phyloP scores from a whole-genome alignment of 2,329 filamentous ascomycete species.

The Pseudogymnoascus sp. region DNA sequence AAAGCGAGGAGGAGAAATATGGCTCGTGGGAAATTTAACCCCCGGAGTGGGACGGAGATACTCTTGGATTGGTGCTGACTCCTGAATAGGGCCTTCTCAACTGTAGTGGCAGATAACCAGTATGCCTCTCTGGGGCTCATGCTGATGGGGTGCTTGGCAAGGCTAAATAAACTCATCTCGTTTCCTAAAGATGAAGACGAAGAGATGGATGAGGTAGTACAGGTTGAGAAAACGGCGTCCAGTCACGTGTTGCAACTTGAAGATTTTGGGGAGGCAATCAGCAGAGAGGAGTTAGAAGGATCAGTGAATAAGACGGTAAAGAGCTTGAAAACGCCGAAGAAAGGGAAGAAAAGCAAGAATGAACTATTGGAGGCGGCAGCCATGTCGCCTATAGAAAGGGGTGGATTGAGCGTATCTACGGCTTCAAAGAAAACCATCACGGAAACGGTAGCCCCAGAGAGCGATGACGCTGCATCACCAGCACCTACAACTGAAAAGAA shows the following conservation, averaged over 20 bases:
- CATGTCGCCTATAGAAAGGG: neutral
- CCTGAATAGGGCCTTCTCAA: slow-evolving; percentile 50
- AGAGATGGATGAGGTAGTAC: neutral
- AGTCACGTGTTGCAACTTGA: slow-evolving; percentile 14
- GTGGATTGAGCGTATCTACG: neutral
- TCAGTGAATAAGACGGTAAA: slow-evolving; percentile 2
- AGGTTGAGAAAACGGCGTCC: neutral
- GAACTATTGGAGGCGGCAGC: neutral
- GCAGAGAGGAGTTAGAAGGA: slow-evolving; percentile 18
- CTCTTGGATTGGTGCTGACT: neutral
- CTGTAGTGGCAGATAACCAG: slow-evolving; percentile 61
- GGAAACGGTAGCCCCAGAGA: neutral
- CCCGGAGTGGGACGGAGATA: neutral
- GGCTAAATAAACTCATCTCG: slow-evolving; percentile 39
- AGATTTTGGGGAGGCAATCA: slow-evolving; percentile 28
- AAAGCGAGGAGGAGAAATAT: neutral
- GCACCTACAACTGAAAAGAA: slow-evolving; percentile 15
- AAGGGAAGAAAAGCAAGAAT: neutral
- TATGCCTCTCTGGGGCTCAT: slow-evolving; percentile 64
- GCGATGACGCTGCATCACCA: neutral
- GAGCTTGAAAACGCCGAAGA: neutral
- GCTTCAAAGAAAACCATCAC: neutral
- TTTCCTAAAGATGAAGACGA: slow-evolving; percentile 18
- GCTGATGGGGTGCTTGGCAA: slow-evolving; percentile 55
- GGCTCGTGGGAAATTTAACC: neutral